Base-by-base conservation (phyloP, 768 basidiomycete species). In the Trametes elegans region DNA sequence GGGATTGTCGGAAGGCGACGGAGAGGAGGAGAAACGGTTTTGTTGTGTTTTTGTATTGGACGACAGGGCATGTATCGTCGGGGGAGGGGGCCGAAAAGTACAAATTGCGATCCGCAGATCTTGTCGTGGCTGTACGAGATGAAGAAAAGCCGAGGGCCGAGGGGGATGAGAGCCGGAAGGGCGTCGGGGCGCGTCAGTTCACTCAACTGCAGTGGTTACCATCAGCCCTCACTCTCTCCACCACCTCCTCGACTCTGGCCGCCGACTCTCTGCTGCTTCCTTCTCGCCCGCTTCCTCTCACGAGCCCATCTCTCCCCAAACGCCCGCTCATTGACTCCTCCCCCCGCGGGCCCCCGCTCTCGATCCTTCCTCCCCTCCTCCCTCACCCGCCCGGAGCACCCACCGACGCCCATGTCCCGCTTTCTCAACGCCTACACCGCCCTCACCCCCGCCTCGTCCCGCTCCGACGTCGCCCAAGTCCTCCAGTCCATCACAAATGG, bases 401-500 rank as follows among this genome's bases (percentile, higher is more conserved):
- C 26, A 10, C 31, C 34, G 34, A 16, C 42, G 42, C 44, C 42
- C 44, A 83, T 84, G 82, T 67, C 79, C 52, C 71, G 74, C 40
- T 70, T 77, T 53, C 66, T 79, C 54, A 67, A 71, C 56, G 63
- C 74, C 40, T 85, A 84, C 62, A 70, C 70, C 43, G 71, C 74
- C 34, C 76, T 84, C 52, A 70, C 79, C 11, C 53, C 75, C 11
- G 72, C 79, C 16, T 79, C 82, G 1, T 61, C 75, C 24, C 74
- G 76, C 60, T 60, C 71, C 11, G 75, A 82, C 29, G 73, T 84
- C 29, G 63, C 76, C 24, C 62, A 66, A 11, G 77, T 78, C 11
- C 76, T 85, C 42, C 75, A 79, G 58, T 73, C 74, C 36, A 77
- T 86, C 36, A 76, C 77, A 59, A 71, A 73, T 58, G 75, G 85